These are phyloP conservation scores for Rhododendron vialii DNA, from an alignment of 148 eudicot genomes.

Conservation along the genomic window DNA sequence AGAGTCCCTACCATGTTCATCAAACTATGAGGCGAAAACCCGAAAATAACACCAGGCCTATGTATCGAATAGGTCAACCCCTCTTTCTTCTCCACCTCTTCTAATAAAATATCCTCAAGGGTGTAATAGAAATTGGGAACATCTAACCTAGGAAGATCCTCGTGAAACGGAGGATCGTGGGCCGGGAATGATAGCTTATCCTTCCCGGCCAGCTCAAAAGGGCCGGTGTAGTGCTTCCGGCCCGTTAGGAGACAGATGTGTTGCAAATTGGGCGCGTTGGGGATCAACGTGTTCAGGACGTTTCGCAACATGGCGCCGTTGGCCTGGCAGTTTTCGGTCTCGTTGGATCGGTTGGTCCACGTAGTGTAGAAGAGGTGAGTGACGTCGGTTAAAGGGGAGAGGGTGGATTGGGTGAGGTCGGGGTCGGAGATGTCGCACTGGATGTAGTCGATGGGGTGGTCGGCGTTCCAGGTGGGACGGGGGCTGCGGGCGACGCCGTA, in stretches of 20 bases:
- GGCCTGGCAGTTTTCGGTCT: conserved; percentile 37
- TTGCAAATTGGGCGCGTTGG: conserved; percentile 53
- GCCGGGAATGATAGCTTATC: neutral
- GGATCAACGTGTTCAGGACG: conserved; percentile 45
- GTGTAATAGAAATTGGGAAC: conserved; percentile 43
- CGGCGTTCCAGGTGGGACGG: conserved; percentile 61
- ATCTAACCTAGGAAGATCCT: conserved; percentile 55
- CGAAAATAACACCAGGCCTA: conserved; percentile 53
- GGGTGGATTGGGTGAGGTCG: conserved; percentile 33
- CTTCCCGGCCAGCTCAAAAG: conserved; percentile 23
- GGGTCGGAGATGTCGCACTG: conserved; percentile 58
- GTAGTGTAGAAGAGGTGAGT: conserved; percentile 71
- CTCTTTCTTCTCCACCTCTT: conserved; percentile 41
- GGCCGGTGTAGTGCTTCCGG: conserved; percentile 31
- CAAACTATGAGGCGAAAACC: conserved; percentile 62
- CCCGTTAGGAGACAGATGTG: conserved; percentile 72
- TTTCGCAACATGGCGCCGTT: conserved; percentile 61
- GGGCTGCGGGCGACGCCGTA: conserved; percentile 71
- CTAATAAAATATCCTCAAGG: conserved; percentile 54
- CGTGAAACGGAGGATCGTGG: conserved; percentile 40
- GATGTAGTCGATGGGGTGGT: conserved; percentile 55
- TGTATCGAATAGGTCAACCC: conserved; percentile 66
- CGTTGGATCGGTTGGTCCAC: conserved; percentile 44
- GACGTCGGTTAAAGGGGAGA: conserved; percentile 47
- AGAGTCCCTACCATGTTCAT: conserved; percentile 54